Evolutionary conservation across 2,329 filamentous ascomycete species (phyloP).

Genomic region (Pseudogymnoascus sp.): DNA sequence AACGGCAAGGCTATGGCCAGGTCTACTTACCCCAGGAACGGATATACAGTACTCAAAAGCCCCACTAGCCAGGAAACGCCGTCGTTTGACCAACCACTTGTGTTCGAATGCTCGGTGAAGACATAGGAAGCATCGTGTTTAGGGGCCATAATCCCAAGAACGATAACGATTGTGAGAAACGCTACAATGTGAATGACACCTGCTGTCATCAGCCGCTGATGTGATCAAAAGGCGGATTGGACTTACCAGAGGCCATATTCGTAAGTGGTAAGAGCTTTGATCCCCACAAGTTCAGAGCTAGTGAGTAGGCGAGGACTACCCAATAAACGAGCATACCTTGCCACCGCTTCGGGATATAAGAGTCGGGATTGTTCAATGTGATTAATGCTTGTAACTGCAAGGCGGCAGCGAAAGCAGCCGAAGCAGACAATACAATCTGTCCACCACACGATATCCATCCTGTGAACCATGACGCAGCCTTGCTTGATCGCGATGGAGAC

Average conservation of each 20-base stretch:
- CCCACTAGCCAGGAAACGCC: slow-evolving; percentile 44
- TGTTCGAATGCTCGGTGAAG: slow-evolving; percentile 41
- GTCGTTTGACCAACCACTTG: slow-evolving; percentile 39
- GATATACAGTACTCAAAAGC: slow-evolving; percentile 36
- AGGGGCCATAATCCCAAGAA: neutral
- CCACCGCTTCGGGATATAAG: slow-evolving; percentile 38
- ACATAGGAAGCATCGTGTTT: slow-evolving; percentile 31
- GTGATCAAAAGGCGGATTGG: neutral
- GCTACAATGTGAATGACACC: neutral
- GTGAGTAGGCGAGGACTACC: neutral
- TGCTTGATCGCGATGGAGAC: slow-evolving; percentile 35
- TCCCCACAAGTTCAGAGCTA: neutral
- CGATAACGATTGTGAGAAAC: neutral
- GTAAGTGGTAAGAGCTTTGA: neutral
- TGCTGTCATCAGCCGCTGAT: neutral
- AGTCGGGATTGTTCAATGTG: slow-evolving; percentile 35
- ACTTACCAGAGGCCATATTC: neutral
- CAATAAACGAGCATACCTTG: slow-evolving; percentile 36
- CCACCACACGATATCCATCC: slow-evolving; percentile 44
- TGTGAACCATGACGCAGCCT: slow-evolving; percentile 36
- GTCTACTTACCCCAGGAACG: slow-evolving; percentile 30
- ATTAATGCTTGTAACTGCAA: slow-evolving; percentile 40
- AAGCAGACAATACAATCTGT: slow-evolving; percentile 41
- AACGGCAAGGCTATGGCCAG: neutral
- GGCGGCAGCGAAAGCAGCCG: slow-evolving; percentile 42